Conservation (phyloP, 345 rosid genomes). For the Salix koriyanagi region DNA sequence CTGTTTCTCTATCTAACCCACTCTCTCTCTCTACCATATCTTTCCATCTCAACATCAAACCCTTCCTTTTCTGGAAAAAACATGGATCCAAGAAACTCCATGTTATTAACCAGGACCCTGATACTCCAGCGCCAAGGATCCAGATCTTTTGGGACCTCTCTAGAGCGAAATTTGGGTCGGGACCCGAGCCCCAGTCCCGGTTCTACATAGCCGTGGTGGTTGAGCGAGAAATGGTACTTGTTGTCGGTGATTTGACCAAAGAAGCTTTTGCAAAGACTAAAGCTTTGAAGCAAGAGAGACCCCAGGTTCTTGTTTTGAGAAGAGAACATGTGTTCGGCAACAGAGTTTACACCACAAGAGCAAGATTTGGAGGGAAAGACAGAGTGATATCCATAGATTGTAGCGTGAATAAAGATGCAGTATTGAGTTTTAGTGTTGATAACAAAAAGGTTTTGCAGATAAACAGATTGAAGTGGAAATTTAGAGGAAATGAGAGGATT, state of each 20-base stretch:
- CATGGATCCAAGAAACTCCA: slow-evolving; percentile 57
- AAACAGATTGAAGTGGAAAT: slow-evolving; percentile 85
- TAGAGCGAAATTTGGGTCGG: slow-evolving; percentile 68
- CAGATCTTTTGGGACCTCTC: slow-evolving; percentile 79
- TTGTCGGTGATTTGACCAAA: slow-evolving; percentile 65
- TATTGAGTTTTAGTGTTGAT: slow-evolving; percentile 59
- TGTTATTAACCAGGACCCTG: not conserved
- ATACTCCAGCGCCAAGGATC: slow-evolving; percentile 23
- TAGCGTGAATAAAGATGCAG: slow-evolving; percentile 50
- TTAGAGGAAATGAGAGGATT: slow-evolving; percentile 77
- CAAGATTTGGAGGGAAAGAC: slow-evolving; percentile 66
- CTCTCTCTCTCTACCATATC: slow-evolving; percentile 48
- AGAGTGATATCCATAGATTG: slow-evolving; percentile 73
- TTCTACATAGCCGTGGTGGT: slow-evolving; percentile 74
- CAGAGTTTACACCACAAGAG: slow-evolving; percentile 56
- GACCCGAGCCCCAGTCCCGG: slow-evolving; percentile 78
- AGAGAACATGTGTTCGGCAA: slow-evolving; percentile 76
- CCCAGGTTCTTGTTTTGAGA: slow-evolving; percentile 56
- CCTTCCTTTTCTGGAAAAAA: slow-evolving; percentile 73
- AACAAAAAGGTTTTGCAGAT: slow-evolving; percentile 52
- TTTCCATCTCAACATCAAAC: slow-evolving; percentile 66
- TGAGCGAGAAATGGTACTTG: slow-evolving; percentile 58
- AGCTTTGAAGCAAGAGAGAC: slow-evolving; percentile 30
- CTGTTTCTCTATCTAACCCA: slow-evolving; percentile 42
- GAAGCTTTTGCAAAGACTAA: slow-evolving; percentile 58